phyloP scores from a whole-genome alignment of 2,329 filamentous ascomycete genomes.

The Alternaria atra region DNA sequence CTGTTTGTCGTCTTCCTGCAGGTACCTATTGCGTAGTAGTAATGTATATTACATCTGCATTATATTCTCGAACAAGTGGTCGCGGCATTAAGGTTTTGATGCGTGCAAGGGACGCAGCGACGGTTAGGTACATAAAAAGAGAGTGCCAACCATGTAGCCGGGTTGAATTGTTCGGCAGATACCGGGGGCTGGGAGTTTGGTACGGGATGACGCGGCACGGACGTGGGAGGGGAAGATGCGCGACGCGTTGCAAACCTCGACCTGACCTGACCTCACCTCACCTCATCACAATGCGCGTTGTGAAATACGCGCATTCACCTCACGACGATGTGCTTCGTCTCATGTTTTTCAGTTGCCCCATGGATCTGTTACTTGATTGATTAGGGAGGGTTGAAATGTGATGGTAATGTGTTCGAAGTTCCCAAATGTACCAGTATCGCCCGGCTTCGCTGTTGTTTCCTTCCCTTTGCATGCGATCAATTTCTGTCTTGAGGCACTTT shows the following conservation, averaged over 20 bases:
- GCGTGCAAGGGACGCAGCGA: conserved; percentile 23
- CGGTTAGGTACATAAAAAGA: conserved; percentile 24
- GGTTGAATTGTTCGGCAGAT: conserved; percentile 15
- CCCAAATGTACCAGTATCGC: background rate
- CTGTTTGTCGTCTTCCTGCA: background rate
- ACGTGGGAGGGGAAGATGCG: background rate
- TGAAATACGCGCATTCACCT: background rate
- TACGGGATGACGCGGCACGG: conserved; percentile 1
- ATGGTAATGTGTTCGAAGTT: background rate
- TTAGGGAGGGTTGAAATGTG: background rate
- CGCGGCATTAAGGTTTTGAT: conserved; percentile 43
- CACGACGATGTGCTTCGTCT: background rate
- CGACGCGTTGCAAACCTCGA: conserved; percentile 5
- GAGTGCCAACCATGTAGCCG: conserved; percentile 17
- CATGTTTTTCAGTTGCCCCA: background rate
- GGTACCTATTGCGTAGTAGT: conserved; percentile 9
- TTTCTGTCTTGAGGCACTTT: too few relatives aligned
- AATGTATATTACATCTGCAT: conserved; percentile 28
- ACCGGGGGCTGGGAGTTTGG: conserved; percentile 8
- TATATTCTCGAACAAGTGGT: conserved; percentile 37
- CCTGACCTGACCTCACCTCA: conserved; percentile 5
- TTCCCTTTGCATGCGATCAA: background rate
- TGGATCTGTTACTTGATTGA: background rate
- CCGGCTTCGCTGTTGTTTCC: background rate
- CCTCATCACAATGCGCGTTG: conserved; percentile 4